Base-by-base conservation (phyloP, 139 green algal species). In the Dunaliella sp. region DNA sequence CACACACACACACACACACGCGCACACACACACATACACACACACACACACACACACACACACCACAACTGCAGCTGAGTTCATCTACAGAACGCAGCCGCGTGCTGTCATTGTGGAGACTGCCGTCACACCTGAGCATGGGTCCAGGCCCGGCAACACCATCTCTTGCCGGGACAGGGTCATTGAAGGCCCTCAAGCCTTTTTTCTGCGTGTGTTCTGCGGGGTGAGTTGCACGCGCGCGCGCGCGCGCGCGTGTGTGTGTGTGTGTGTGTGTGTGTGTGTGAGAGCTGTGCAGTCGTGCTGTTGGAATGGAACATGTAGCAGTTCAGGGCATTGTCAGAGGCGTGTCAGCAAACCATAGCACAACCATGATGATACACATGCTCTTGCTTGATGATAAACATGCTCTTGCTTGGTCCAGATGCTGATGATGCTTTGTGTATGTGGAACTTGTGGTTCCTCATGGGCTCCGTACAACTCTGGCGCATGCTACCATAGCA, bases 71-170 rank as follows among this genome's bases (percentile, higher is more conserved):
- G 73, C 85, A 84, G 87, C 75, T 79, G 88, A 93, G 76, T 93
- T 89, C 37, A 92, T 95, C 65, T 84, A 95, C 1, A 26, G 38
- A 1, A 74, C 79, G 31, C 72, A 76, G 25, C 93, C 94, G 24
- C 32, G 83, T 32, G 88, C 88, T 25, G 94, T 96, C 35, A 87
- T 96, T 0, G 91, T 95, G 22, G 94, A 96, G 83, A 96, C 92
- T 26, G 89, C 92, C 0, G 85, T 94, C 25, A 93, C 90, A 3
- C 81, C 94, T 2, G 89, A 90, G 74, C 92, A 95, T 76, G 94
- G 94, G 36, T 73, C 89, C 1, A 16, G 48, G 25, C 85, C 89
- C 2, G 91, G 92, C 36, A 92, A 89, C 72, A 76, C 83, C 1
- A 85, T 94, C 78, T 87, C 78, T 30, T 90, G 85, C 83, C 65